Percentiles rank a stretch among this genome's conserved stretches.
phyloP scores from a whole-genome alignment of 257 asterid species.

The Prunella vulgaris region DNA sequence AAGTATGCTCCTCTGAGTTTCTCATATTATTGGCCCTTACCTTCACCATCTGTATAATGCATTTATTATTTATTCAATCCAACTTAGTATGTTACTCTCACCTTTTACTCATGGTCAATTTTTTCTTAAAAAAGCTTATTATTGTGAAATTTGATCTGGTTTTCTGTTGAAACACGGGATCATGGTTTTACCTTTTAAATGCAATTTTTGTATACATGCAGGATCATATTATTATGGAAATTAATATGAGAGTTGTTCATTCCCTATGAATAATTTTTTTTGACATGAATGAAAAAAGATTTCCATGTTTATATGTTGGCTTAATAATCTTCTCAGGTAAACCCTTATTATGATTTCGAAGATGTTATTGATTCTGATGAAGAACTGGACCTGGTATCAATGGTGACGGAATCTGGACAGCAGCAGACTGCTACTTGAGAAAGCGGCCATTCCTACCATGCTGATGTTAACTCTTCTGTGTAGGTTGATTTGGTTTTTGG shows the following conservation, averaged over 20 bases:
- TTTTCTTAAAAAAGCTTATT: not conserved
- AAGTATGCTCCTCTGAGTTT: not conserved
- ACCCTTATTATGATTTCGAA: constrained; percentile 79
- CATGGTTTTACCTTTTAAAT: not conserved
- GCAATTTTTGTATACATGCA: not conserved
- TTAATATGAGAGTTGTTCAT: not conserved
- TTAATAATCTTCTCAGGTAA: constrained; percentile 49
- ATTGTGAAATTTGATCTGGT: not conserved
- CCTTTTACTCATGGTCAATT: not conserved
- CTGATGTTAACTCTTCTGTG: constrained; percentile 8
- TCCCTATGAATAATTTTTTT: not conserved
- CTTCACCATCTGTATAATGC: not conserved
- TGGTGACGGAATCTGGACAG: constrained; percentile 51
- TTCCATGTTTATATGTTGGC: not conserved
- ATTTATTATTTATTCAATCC: not conserved
- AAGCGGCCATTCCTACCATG: not conserved
- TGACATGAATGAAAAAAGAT: not conserved
- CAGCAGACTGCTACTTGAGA: constrained; percentile 21
- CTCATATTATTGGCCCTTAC: not conserved
- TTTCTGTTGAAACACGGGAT: not conserved
- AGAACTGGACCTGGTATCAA: constrained; percentile 79
- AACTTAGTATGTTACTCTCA: not conserved
- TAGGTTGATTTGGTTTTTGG: not conserved
- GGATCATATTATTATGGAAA: constrained; percentile 1
- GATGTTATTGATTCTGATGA: constrained; percentile 86